Evolutionary conservation across 257 asterid genomes (phyloP).

Genomic region (Paulownia fortunei): DNA sequence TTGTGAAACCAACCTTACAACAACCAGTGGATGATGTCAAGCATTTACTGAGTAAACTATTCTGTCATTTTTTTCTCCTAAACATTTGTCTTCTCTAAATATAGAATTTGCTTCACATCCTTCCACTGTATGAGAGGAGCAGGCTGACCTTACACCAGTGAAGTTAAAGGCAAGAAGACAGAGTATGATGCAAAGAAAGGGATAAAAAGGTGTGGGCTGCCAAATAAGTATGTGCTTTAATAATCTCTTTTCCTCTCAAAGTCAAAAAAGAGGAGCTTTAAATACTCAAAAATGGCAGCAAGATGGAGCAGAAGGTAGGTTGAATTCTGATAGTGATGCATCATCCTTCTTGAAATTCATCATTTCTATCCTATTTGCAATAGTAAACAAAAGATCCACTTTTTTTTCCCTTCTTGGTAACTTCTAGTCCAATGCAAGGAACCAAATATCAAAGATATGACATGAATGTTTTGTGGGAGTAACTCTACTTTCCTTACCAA

Average conservation of each 20-base stretch:
- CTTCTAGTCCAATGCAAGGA: constrained; percentile 44
- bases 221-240: constrained; percentile 21
- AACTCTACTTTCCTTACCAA: constrained; percentile 18
- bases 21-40: not conserved
- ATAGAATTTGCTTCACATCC: constrained; percentile 3
- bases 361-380: constrained; percentile 22
- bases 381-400: not conserved
- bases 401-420: constrained; percentile 20
- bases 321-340: constrained; percentile 29
- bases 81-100: not conserved
- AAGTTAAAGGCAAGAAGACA: constrained; percentile 42
- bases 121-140: not conserved
- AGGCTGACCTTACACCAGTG: constrained; percentile 35
- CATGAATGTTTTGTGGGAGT: constrained; percentile 26
- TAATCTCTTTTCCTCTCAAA: constrained; percentile 23
- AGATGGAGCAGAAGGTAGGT: constrained; percentile 27
- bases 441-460: constrained; percentile 21
- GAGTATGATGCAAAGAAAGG: constrained; percentile 32
- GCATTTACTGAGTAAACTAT: not conserved
- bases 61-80: not conserved
- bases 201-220: constrained; percentile 8
- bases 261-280: constrained; percentile 30
- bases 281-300: constrained; percentile 21
- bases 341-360: constrained; percentile 36
- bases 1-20: constrained; percentile 6